A percentile compares a stretch with the other conserved stretches of the same genome.
Evolutionary conservation across 495 filamentous ascomycete genomes (phyloP).

Genomic region (Penicillium diatomitis): DNA sequence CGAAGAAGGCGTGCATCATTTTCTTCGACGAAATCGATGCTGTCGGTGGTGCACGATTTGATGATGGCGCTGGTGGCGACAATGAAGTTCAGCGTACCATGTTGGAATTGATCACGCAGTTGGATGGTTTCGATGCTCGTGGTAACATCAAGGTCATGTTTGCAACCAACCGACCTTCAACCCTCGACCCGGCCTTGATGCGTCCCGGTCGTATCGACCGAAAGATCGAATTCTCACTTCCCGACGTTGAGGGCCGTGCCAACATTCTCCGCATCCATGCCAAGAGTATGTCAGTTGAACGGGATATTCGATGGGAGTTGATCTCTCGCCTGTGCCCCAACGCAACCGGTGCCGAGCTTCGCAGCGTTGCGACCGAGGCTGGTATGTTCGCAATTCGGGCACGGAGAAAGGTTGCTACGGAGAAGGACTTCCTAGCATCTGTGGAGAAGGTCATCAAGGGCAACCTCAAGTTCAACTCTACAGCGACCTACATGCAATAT

Average conservation of each 20-base stretch:
- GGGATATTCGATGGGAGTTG: slow-evolving; percentile 97
- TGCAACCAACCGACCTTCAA: slow-evolving; percentile 93
- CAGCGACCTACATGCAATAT: slow-evolving; percentile 98
- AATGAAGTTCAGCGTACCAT: slow-evolving; percentile 99
- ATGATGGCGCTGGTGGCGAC: slow-evolving; percentile 94
- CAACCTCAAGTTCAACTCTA: slow-evolving; percentile 98
- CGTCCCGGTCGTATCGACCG: slow-evolving; percentile 94
- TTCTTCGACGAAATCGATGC: slow-evolving; percentile 99
- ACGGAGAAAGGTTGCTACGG: slow-evolving; percentile 91
- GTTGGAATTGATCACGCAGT: slow-evolving; percentile 95
- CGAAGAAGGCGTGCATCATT: slow-evolving; percentile 99
- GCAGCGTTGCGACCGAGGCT: slow-evolving; percentile 96
- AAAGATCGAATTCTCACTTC: slow-evolving; percentile 97
- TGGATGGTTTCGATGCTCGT: slow-evolving; percentile 94
- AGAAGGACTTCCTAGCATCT: slow-evolving; percentile 97
- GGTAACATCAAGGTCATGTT: slow-evolving; percentile 99
- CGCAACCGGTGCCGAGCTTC: slow-evolving; percentile 87
- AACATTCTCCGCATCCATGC: slow-evolving; percentile 98
- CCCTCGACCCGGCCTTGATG: slow-evolving; percentile 93
- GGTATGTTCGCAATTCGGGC: slow-evolving; percentile 99
- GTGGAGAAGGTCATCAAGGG: slow-evolving; percentile 99
- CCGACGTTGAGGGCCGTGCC: slow-evolving; percentile 90
- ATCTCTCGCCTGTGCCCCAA: slow-evolving; percentile 96
- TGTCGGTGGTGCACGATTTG: slow-evolving; percentile 94
- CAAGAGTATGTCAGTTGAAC: slow-evolving; percentile 98